A percentile compares a stretch with the other conserved stretches of the same genome.
Evolutionary conservation across 2,329 filamentous ascomycete species (phyloP).

Genomic region (Ambrosiella cleistominuta): DNA sequence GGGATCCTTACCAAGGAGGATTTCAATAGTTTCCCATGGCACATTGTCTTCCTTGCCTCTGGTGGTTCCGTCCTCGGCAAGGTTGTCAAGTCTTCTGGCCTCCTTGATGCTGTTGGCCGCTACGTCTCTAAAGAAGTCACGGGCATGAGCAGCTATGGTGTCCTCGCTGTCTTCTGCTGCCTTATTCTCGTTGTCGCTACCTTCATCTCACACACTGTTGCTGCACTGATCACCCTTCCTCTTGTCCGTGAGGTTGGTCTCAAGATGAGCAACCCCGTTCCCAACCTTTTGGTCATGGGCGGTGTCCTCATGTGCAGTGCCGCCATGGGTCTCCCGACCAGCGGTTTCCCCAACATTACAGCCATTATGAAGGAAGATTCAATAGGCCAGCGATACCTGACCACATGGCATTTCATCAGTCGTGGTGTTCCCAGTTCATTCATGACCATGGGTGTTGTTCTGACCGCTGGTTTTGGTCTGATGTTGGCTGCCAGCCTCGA

Average conservation of each 20-base stretch:
- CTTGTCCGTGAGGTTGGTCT: conserved; percentile 74
- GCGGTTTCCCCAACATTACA: conserved; percentile 98
- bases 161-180: conserved; percentile 68
- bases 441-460: conserved; percentile 61
- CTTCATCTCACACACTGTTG: conserved; percentile 95
- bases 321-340: conserved; percentile 89
- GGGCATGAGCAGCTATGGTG: conserved; percentile 65
- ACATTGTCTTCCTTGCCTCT: conserved; percentile 94
- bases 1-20: conserved; percentile 96
- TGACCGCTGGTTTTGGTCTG: conserved; percentile 77
- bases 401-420: conserved; percentile 87
- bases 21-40: conserved; percentile 99
- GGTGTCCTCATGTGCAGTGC: conserved; percentile 91
- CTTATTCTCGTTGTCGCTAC: conserved; percentile 87
- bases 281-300: conserved; percentile 89
- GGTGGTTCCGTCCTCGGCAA: conserved; percentile 86
- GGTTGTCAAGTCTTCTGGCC: conserved; percentile 79
- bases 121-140: conserved; percentile 58
- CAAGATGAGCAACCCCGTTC: conserved; percentile 74
- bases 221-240: conserved; percentile 83
- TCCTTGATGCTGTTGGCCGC: conserved; percentile 73
- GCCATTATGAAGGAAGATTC: conserved; percentile 99
- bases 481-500: conserved; percentile 60
- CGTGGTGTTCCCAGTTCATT: conserved; percentile 79
- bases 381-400: conserved; percentile 77